Conservation (phyloP, 805 yeast species). For the Metschnikowia borealis region DNA sequence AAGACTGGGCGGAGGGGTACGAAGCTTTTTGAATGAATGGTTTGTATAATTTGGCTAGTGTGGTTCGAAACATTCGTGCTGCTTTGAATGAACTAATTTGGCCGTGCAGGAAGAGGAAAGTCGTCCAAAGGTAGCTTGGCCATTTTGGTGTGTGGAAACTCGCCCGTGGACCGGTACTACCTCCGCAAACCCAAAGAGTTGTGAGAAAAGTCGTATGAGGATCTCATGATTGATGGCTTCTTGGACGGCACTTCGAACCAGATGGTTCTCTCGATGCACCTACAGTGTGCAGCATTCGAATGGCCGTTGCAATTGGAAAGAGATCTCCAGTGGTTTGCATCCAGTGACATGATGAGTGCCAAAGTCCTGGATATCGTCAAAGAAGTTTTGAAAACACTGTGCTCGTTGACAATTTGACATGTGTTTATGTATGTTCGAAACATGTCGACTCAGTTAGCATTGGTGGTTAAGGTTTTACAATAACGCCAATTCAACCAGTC, state of each 20-base stretch:
- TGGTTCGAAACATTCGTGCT: too few species aligned
- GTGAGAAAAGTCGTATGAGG: constrained; percentile 40
- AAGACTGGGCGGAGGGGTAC: too few species aligned
- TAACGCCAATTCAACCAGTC: too few species aligned
- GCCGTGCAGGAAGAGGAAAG: constrained; percentile 90
- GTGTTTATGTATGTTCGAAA: too few species aligned
- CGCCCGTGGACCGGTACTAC: constrained; percentile 84
- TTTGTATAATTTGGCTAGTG: too few species aligned
- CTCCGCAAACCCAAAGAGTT: constrained; percentile 64
- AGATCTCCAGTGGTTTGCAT: constrained; percentile 59
- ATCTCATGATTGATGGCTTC: constrained; percentile 37
- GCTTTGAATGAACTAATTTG: too few species aligned
- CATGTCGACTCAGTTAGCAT: too few species aligned
- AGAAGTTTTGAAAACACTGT: too few species aligned
- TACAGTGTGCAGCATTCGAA: constrained; percentile 94
- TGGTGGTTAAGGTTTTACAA: too few species aligned
- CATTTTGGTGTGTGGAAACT: constrained; percentile 73
- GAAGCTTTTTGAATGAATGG: too few species aligned
- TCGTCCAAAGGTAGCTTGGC: constrained; percentile 72
- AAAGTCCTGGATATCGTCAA: constrained; percentile 30
- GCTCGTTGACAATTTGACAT: too few species aligned
- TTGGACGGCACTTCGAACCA: constrained; percentile 31
- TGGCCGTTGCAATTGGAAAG: constrained; percentile 52
- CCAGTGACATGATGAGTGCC: constrained; percentile 19
- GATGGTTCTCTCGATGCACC: constrained; percentile 67